A percentile compares a stretch with the other conserved stretches of the same genome.
Evolutionary conservation across 345 rosid species (phyloP).

Genomic region (Eucalyptus fibrosa): DNA sequence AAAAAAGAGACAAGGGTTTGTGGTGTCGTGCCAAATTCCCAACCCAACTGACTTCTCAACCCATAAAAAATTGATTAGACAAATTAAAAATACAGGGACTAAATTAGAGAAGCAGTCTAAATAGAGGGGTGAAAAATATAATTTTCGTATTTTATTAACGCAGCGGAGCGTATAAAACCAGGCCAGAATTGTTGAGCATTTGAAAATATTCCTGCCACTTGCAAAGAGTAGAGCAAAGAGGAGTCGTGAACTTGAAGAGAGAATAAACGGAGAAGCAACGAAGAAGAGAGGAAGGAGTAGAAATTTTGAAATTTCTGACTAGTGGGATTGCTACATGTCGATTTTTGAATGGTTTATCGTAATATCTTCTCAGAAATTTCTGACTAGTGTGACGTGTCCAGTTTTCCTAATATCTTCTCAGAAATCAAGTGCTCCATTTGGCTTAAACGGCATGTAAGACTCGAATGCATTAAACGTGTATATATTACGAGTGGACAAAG

Average conservation of each 20-base stretch:
- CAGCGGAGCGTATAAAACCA: background rate
- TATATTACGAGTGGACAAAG: background rate
- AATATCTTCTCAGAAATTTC: no score
- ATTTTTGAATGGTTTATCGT: no score
- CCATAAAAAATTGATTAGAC: background rate
- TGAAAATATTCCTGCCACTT: background rate
- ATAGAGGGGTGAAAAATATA: background rate
- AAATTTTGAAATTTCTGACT: no score
- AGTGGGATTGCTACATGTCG: fast-evolving
- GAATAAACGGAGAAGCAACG: background rate
- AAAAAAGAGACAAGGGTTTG: no score
- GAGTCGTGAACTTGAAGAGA: background rate
- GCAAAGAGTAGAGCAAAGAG: no score
- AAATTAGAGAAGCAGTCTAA: background rate
- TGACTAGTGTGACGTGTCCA: fast-evolving
- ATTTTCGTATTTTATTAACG: no score
- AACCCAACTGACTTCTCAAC: background rate
- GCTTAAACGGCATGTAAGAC: no score
- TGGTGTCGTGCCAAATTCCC: background rate
- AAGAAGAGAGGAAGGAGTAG: background rate
- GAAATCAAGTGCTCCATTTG: no score
- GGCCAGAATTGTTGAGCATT: background rate
- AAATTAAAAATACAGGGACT: background rate
- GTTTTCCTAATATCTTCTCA: no score
- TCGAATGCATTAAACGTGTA: no score